A percentile compares a stretch with the other conserved stretches of the same genome.
Conservation (phyloP, 371 early-diverging fungal genomes). For the Ecytonucleospora hepatopenaei region DNA sequence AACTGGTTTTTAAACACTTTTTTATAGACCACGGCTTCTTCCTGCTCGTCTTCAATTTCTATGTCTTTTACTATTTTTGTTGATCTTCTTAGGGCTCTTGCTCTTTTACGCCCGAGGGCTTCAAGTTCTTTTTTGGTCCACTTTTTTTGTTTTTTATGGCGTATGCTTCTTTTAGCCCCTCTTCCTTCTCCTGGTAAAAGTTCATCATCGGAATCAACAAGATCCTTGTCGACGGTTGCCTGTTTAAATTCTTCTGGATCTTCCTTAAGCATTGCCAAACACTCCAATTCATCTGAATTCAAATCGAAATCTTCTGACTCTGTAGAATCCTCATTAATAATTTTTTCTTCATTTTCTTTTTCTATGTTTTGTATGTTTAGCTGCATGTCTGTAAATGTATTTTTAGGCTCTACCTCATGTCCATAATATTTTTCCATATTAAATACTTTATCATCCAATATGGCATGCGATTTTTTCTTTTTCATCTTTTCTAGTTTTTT, state of each 20-base stretch:
- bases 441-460: constrained; percentile 40
- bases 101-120: constrained; percentile 31
- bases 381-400: constrained; percentile 4
- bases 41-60: constrained; percentile 41
- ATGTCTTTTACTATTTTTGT: constrained; percentile 44
- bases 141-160: constrained; percentile 41
- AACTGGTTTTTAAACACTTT: constrained; percentile 41
- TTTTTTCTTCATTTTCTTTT: constrained; percentile 12
- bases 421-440: too few species aligned
- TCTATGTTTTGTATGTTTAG: neutral
- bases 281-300: constrained; percentile 49
- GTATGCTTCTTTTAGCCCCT: constrained; percentile 13
- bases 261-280: constrained; percentile 44
- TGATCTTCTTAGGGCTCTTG: constrained; percentile 44
- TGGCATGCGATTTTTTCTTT: constrained; percentile 5
- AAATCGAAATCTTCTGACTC: constrained; percentile 40
- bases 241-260: constrained; percentile 49
- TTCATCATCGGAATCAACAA: constrained; percentile 46
- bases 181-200: constrained; percentile 45
- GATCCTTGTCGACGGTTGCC: constrained; percentile 51
- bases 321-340: constrained; percentile 12
- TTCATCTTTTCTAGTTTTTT: constrained; percentile 23
- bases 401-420: neutral
- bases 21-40: constrained; percentile 38
- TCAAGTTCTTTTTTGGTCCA: constrained; percentile 50